Conservation (phyloP, 2,329 filamentous ascomycete genomes). For the Hymenoscyphus albidus region DNA sequence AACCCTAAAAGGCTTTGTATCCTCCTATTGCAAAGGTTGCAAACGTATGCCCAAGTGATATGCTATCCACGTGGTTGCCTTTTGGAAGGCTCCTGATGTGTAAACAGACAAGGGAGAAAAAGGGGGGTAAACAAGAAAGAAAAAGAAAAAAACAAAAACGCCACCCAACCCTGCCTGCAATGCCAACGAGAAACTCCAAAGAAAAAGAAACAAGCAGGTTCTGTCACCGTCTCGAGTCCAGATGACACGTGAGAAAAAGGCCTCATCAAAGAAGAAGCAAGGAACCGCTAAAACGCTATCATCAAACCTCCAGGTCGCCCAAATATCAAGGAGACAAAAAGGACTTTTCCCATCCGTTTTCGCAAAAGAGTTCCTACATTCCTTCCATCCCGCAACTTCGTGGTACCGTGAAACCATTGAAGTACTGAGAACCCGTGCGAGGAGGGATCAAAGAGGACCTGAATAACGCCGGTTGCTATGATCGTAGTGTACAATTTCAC, state of each 20-base stretch:
- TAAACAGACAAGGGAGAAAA: neutral
- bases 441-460: neutral
- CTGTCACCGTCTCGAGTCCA: neutral
- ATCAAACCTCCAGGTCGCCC: neutral
- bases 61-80: too few relatives aligned
- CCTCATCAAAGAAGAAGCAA: neutral
- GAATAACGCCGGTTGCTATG: neutral
- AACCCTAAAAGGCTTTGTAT: neutral
- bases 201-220: neutral
- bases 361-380: neutral
- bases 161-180: neutral
- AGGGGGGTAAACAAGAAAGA: too few relatives aligned
- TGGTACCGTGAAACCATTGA: neutral
- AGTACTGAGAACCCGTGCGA: neutral
- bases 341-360: neutral
- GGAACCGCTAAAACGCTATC: neutral
- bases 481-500: neutral
- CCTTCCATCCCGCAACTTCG: neutral
- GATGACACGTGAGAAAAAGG: neutral
- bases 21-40: neutral
- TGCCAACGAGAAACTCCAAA: neutral
- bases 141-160: neutral
- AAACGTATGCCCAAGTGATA: neutral
- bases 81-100: neutral
- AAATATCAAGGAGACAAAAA: neutral